Base-by-base conservation (phyloP, 129 eudicot species). In the Pittosporum tobira region DNA sequence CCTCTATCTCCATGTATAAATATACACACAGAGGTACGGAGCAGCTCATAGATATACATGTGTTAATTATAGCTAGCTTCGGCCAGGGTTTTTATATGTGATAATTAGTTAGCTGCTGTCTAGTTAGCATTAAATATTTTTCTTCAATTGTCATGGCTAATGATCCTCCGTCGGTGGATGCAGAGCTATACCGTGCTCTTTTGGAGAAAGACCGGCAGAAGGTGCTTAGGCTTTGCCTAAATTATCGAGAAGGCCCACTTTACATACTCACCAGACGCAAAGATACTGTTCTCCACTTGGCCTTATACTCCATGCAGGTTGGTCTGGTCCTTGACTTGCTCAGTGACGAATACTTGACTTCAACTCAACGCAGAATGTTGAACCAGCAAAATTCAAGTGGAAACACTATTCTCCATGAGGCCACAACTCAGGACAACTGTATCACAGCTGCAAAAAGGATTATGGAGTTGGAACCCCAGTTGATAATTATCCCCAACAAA, bases 211-310 rank as follows among this genome's bases (percentile, higher is more conserved):
- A 54, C 0, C 10, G 26, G 24, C 0, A 6, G 8, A 8, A 7
- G 5, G 42, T 54, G 31, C n/a, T 1, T 27, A 2, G 22, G 0
- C 34, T 62, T 13, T 76, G 81, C 65, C 38, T n/a, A n/a, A 0
- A 6, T 30, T 16, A 61, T 51, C 14, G 31, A 22, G 61, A 62
- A 7, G 81, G 81, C 57, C 71, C 77, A 2, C 66, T 76, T 14
- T 71, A 49, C 4, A 49, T 27, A n/a, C 24, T 76, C 16, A 71
- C 77, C 3, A 57, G 59, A 21, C 70, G 64, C 48, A 15, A 23
- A 1, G 74, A 71, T 74, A 71, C 71, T 3, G 71, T 77, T 20
- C 60, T 77, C 15, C 82, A 77, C 34, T 38, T 71, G 71, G 82
- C 82, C 15, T 62, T 64, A 12, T 58, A 71, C 68, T 61, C 71